These are phyloP conservation scores for Russula sp. DNA, from an alignment of 768 basidiomycete species.

Conservation along the genomic window DNA sequence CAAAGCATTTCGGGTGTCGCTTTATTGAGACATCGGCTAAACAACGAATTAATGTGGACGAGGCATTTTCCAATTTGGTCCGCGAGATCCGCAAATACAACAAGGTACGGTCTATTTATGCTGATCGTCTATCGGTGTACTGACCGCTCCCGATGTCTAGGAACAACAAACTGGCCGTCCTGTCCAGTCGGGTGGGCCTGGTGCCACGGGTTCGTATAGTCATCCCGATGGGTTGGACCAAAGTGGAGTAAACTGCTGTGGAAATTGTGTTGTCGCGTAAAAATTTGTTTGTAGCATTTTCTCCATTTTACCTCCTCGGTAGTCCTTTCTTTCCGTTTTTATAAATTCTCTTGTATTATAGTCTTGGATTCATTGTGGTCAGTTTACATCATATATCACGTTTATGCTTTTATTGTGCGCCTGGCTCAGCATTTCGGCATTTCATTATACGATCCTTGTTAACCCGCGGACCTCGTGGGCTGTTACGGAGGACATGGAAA, in stretches of 20 bases:
- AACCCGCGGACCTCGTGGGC: not conserved
- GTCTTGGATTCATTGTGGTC: constrained; percentile 22
- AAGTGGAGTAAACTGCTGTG: constrained; percentile 60
- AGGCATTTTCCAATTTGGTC: constrained; percentile 90
- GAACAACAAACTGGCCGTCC: constrained; percentile 79
- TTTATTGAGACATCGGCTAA: constrained; percentile 97
- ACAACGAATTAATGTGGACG: constrained; percentile 94
- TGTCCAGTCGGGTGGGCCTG: constrained; percentile 46
- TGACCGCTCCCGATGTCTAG: constrained; percentile 37
- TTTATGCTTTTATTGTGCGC: constrained; percentile 1
- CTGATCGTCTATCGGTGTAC: not conserved
- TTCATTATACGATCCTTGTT: not conserved
- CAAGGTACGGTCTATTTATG: constrained; percentile 52
- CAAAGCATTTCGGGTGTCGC: constrained; percentile 90
- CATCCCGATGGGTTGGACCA: constrained; percentile 50
- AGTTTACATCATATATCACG: constrained; percentile 16
- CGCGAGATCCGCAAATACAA: constrained; percentile 93
- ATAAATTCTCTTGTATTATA: constrained; percentile 21
- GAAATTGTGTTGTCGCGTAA: constrained; percentile 59
- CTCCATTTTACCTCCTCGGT: constrained; percentile 18
- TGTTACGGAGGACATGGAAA: not conserved
- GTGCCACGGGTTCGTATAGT: constrained; percentile 49
- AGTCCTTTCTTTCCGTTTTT: not conserved
- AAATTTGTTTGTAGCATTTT: constrained; percentile 25
- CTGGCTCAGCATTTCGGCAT: constrained; percentile 17